These are phyloP conservation scores for Xylaria digitata DNA, from an alignment of 2,329 filamentous ascomycete genomes.

Conservation along the genomic window DNA sequence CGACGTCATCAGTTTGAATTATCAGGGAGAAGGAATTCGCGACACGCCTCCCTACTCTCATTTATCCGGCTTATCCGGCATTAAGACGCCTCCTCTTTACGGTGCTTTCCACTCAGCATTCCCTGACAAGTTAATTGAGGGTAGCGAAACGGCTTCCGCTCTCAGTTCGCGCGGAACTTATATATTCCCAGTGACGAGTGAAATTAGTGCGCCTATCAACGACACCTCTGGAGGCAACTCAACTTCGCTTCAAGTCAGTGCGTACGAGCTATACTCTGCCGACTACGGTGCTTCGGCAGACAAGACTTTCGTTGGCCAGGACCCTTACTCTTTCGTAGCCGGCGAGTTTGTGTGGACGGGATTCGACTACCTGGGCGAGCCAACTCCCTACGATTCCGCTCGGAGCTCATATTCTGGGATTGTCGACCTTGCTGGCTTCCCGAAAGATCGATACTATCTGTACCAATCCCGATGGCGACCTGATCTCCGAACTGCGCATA, in stretches of 20 bases:
- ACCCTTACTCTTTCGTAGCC: slow-evolving; percentile 61
- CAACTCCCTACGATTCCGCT: slow-evolving; percentile 59
- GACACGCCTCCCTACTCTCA: slow-evolving; percentile 27
- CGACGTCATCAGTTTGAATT: slow-evolving; percentile 64
- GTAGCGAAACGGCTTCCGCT: slow-evolving; percentile 57
- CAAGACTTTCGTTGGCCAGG: slow-evolving; percentile 63
- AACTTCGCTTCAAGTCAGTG: slow-evolving; percentile 54
- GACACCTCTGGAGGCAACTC: slow-evolving; percentile 55
- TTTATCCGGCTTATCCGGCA: slow-evolving; percentile 27
- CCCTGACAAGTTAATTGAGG: slow-evolving; percentile 60
- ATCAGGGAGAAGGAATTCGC: slow-evolving; percentile 62
- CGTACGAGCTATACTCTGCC: slow-evolving; percentile 64
- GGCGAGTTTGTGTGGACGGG: slow-evolving; percentile 66
- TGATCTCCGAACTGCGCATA: slow-evolving; percentile 60
- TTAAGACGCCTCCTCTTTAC: slow-evolving; percentile 20
- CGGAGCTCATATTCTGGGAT: slow-evolving; percentile 67
- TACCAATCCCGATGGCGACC: slow-evolving; percentile 66
- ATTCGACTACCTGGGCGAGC: slow-evolving; percentile 63
- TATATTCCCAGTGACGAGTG: slow-evolving; percentile 61
- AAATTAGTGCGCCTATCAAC: slow-evolving; percentile 53
- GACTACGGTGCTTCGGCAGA: slow-evolving; percentile 62
- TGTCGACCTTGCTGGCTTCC: slow-evolving; percentile 67
- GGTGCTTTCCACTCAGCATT: slow-evolving; percentile 56
- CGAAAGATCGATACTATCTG: slow-evolving; percentile 65
- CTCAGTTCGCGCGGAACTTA: slow-evolving; percentile 63